These are phyloP conservation scores for Pleurozium schreberi DNA, from an alignment of 225 moss, liverwort and hornwort genomes.

Conservation along the genomic window DNA sequence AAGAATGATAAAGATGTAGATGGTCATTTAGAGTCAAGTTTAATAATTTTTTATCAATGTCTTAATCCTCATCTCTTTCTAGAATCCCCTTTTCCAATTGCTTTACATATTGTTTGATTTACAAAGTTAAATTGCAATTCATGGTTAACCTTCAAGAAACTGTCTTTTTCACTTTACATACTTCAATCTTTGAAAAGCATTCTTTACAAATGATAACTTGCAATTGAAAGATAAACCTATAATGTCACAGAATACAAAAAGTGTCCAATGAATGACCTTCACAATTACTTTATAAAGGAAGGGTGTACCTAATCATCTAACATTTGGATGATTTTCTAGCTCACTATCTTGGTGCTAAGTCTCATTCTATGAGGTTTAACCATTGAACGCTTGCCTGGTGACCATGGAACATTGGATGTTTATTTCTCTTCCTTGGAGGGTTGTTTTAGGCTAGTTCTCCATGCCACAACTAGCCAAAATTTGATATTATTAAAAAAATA, in stretches of 20 bases:
- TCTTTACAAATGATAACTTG: not conserved
- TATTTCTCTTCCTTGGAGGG: too few relatives aligned
- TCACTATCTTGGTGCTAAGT: not conserved
- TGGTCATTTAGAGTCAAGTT: not conserved
- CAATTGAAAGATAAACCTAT: not conserved
- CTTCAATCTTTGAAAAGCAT: not conserved
- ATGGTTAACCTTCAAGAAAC: not conserved
- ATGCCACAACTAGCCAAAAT: too few relatives aligned
- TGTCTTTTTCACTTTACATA: too few relatives aligned
- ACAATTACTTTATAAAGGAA: not conserved
- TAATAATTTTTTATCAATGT: not conserved
- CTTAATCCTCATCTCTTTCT: not conserved
- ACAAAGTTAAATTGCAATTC: not conserved
- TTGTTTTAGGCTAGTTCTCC: too few relatives aligned
- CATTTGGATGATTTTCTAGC: not conserved
- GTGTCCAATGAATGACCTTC: accelerated
- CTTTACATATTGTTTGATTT: not conserved
- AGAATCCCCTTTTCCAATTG: not conserved
- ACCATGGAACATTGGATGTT: too few relatives aligned
- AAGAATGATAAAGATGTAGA: not conserved
- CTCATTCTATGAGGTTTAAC: too few relatives aligned
- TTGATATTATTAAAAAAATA: too few relatives aligned
- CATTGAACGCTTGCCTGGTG: too few relatives aligned
- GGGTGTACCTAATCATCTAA: not conserved
- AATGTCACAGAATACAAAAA: not conserved